A percentile compares a stretch with the other conserved stretches of the same genome.
Evolutionary conservation across 148 eudicot genomes (phyloP).

Genomic region (Bassia scoparia): DNA sequence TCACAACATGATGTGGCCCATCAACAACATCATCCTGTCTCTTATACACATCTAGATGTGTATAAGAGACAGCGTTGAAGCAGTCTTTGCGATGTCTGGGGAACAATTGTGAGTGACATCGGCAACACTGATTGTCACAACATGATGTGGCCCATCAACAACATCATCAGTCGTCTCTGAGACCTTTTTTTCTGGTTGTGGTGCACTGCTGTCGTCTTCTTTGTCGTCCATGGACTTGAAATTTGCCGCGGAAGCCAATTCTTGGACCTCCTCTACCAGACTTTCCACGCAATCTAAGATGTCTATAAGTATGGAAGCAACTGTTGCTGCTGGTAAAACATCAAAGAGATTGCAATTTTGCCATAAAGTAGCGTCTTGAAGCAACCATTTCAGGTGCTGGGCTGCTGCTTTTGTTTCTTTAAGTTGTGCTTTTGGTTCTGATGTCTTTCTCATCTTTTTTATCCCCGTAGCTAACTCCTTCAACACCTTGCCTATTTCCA

Average conservation of each 20-base stretch:
- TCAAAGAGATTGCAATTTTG: constrained; percentile 35
- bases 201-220: not conserved
- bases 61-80: no score
- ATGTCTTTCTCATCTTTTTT: constrained; percentile 29
- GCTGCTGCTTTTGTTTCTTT: constrained; percentile 31
- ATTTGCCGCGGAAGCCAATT: constrained; percentile 41
- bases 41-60: no score
- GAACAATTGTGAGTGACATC: no score
- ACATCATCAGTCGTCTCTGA: no score
- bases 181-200: constrained; percentile 10
- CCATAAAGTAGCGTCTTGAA: constrained; percentile 20
- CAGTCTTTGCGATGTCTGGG: no score
- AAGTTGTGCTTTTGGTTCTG: constrained; percentile 20
- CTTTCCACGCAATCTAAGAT: constrained; percentile 37
- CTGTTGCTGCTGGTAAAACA: constrained; percentile 44
- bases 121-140: no score
- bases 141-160: not conserved
- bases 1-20: not conserved
- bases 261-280: constrained; percentile 45
- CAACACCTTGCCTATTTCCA: constrained; percentile 32
- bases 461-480: constrained; percentile 29
- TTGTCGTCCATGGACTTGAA: constrained; percentile 35
- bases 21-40: no score
- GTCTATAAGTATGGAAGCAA: constrained; percentile 54
- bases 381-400: constrained; percentile 30